Evolutionary conservation across 345 rosid genomes (phyloP).

Genomic region (Pelargonium nanum): DNA sequence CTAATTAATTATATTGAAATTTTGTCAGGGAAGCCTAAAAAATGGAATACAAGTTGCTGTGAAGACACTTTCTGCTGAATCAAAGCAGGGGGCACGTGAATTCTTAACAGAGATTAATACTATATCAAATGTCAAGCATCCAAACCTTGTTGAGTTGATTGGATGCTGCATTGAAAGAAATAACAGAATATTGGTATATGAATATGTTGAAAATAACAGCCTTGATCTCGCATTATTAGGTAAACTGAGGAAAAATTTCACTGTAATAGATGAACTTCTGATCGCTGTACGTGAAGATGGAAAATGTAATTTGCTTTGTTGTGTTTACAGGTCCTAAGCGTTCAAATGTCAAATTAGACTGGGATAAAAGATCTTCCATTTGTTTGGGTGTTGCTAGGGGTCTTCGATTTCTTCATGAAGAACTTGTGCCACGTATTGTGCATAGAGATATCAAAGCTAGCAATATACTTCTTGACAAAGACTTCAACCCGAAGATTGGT

Average conservation of each 20-base stretch:
- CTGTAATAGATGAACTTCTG: neutral
- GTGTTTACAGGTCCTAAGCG: conserved; percentile 35
- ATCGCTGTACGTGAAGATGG: neutral
- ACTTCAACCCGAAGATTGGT: conserved; percentile 82
- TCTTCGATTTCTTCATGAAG: conserved; percentile 82
- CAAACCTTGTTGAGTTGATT: conserved; percentile 72
- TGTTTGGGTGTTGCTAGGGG: conserved; percentile 80
- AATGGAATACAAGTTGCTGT: conserved; percentile 60
- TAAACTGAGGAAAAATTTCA: conserved; percentile 12
- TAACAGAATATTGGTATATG: conserved; percentile 71
- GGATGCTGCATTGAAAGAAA: conserved; percentile 70
- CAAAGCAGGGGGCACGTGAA: conserved; percentile 71
- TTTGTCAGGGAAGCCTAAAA: conserved; percentile 47
- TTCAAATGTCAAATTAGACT: conserved; percentile 38
- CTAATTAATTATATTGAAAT: conserved; percentile 7
- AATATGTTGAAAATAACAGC: conserved; percentile 73
- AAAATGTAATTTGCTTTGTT: neutral
- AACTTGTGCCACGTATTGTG: conserved; percentile 67
- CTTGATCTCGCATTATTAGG: conserved; percentile 63
- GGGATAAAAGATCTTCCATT: conserved; percentile 71
- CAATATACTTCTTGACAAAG: conserved; percentile 73
- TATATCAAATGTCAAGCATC: conserved; percentile 65
- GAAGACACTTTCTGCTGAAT: conserved; percentile 58
- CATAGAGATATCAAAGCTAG: conserved; percentile 96
- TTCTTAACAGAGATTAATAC: conserved; percentile 67